These are phyloP conservation scores for Diospyros kaki DNA, from an alignment of 148 eudicot species.

Conservation along the genomic window DNA sequence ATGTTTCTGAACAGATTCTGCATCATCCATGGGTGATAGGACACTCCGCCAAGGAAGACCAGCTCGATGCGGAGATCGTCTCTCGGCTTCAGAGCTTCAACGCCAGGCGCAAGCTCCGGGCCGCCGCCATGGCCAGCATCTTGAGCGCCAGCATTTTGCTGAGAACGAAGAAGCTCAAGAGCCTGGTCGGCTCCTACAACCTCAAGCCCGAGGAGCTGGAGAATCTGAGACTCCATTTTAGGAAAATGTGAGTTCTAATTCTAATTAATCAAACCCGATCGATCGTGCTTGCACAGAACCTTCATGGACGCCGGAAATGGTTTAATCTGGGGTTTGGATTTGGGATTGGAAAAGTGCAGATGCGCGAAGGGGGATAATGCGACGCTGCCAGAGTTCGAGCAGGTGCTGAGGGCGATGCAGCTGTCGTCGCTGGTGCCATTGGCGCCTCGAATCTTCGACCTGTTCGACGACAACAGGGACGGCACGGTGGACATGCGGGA, in stretches of 20 bases:
- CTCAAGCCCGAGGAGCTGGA: conserved; percentile 50
- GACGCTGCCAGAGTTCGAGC: conserved; percentile 37
- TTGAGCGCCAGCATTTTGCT: conserved; percentile 41
- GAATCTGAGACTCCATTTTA: conserved; percentile 37
- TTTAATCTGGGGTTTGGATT: too few relatives aligned
- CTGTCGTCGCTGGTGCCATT: conserved; percentile 42
- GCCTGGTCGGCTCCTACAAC: conserved; percentile 43
- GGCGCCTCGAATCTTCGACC: conserved; percentile 43
- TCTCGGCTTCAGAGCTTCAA: conserved; percentile 42
- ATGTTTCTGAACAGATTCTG: conserved; percentile 25
- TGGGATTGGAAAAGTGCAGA: conserved; percentile 20
- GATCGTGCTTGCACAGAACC: too few relatives aligned
- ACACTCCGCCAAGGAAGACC: conserved; percentile 40
- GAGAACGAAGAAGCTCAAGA: conserved; percentile 50
- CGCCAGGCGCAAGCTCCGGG: conserved; percentile 44
- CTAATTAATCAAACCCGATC: neutral
- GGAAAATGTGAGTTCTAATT: conserved; percentile 29
- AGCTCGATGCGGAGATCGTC: conserved; percentile 45
- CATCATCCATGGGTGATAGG: conserved; percentile 49
- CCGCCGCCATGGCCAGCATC: conserved; percentile 52
- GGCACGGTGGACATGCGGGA: conserved; percentile 57
- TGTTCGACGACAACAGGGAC: conserved; percentile 48
- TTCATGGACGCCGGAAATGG: too few relatives aligned
- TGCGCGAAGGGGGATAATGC: conserved; percentile 49
- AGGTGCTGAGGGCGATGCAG: conserved; percentile 46